Conservation (phyloP, 1,139 yeast species). For the Pneumocystis carinii region DNA sequence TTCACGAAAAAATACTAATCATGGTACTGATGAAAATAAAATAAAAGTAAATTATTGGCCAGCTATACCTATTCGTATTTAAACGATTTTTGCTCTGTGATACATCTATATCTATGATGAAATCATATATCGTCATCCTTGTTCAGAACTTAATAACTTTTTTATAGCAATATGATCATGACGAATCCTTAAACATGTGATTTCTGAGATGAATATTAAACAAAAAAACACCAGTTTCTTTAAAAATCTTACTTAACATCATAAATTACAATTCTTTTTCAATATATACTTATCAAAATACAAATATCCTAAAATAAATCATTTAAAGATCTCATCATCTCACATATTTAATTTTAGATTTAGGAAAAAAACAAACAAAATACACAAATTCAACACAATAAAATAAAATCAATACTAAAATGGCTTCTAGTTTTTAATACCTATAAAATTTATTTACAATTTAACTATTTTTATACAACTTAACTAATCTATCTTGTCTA, state of each 20-base stretch:
- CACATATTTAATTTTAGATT: neutral
- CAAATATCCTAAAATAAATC: neutral
- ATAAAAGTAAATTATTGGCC: neutral
- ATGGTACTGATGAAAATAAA: neutral
- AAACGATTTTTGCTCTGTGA: neutral
- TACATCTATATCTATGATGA: neutral
- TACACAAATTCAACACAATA: neutral
- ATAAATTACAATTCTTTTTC: neutral
- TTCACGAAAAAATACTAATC: neutral
- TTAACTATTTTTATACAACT: no score
- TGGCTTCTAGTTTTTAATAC: neutral
- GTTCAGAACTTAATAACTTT: neutral
- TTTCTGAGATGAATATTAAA: neutral
- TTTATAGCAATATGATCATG: neutral
- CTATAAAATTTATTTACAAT: no score
- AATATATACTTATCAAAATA: neutral
- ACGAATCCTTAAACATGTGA: neutral
- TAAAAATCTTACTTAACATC: neutral
- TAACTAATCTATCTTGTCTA: neutral
- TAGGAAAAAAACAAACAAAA: neutral
- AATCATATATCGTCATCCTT: neutral
- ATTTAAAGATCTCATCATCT: neutral
- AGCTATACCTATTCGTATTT: neutral
- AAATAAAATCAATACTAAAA: neutral
- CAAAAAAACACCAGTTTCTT: neutral